A percentile compares a stretch with the other conserved stretches of the same genome.
Conservation (phyloP, 257 asterid species). For the Lithospermum erythrorhizon region DNA sequence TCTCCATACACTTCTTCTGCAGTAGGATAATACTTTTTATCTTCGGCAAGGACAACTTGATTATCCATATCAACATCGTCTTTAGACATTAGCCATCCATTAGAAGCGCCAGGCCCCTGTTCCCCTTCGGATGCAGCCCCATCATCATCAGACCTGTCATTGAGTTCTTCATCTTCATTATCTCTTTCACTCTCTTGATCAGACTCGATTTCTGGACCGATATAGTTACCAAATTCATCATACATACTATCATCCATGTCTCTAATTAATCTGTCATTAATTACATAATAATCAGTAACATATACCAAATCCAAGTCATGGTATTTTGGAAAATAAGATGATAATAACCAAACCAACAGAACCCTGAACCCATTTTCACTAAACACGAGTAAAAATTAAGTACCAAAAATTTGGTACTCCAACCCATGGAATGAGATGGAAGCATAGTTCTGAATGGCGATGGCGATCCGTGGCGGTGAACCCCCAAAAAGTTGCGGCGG, state of each 20-base stretch:
- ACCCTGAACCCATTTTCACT: too few relatives aligned
- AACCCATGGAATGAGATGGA: too few relatives aligned
- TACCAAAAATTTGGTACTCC: too few relatives aligned
- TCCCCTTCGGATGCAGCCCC: constrained; percentile 57
- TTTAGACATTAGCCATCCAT: constrained; percentile 64
- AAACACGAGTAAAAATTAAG: too few relatives aligned
- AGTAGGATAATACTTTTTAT: constrained; percentile 88
- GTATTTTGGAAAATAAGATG: too few relatives aligned
- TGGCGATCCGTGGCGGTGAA: too few relatives aligned
- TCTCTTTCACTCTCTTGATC: constrained; percentile 82
- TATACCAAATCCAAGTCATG: not conserved
- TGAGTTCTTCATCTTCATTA: constrained; percentile 76
- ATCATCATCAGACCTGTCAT: constrained; percentile 57
- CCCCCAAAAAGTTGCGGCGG: too few relatives aligned
- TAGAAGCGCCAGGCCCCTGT: constrained; percentile 59
- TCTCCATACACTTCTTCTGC: constrained; percentile 98
- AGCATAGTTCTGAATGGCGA: too few relatives aligned
- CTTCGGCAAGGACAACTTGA: constrained; percentile 88
- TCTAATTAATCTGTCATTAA: constrained; percentile 17
- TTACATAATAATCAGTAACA: not conserved
- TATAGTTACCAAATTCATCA: constrained; percentile 93
- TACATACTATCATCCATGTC: constrained; percentile 88
- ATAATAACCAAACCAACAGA: too few relatives aligned
- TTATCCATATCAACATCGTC: constrained; percentile 90
- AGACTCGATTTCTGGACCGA: constrained; percentile 95